A percentile compares a stretch with the other conserved stretches of the same genome.
Conservation (phyloP, 371 early-diverging fungal species). For the Mortierella sp. region DNA sequence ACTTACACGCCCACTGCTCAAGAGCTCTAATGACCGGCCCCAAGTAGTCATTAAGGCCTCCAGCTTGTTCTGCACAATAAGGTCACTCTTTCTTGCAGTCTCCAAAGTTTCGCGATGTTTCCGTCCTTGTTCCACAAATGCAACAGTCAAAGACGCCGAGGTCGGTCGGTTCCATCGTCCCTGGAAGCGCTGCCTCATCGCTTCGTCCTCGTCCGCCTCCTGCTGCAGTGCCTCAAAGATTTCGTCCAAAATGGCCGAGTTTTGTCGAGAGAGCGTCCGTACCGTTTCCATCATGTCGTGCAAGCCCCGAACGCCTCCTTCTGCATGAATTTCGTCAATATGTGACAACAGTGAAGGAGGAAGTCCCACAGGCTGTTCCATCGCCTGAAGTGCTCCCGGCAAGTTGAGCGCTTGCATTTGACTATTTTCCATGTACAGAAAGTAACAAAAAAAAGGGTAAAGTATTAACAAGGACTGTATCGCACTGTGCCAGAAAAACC, state of each 20-base stretch:
- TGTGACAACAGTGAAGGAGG: slow-evolving; percentile 76
- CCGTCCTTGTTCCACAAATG: slow-evolving; percentile 71
- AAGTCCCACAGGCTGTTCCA: slow-evolving; percentile 73
- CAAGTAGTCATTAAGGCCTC: slow-evolving; percentile 71
- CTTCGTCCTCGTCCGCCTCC: slow-evolving; percentile 82
- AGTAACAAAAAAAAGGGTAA: neutral
- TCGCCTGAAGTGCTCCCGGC: slow-evolving; percentile 78
- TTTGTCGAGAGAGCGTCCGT: slow-evolving; percentile 66
- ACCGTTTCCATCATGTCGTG: slow-evolving; percentile 76
- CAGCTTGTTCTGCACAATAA: slow-evolving; percentile 74
- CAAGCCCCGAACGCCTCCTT: slow-evolving; percentile 77
- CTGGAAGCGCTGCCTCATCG: slow-evolving; percentile 67
- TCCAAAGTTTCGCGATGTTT: slow-evolving; percentile 75
- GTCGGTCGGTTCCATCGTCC: slow-evolving; percentile 74
- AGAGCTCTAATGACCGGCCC: slow-evolving; percentile 65
- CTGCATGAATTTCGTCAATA: slow-evolving; percentile 80
- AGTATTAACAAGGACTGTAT: neutral
- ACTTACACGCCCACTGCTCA: slow-evolving; percentile 59
- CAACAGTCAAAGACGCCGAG: slow-evolving; percentile 72
- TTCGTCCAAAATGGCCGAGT: slow-evolving; percentile 71
- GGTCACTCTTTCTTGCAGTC: slow-evolving; percentile 79
- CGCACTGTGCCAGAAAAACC: no score
- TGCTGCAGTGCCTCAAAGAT: slow-evolving; percentile 76
- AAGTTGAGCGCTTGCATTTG: slow-evolving; percentile 79
- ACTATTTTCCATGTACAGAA: slow-evolving; percentile 39